Conservation (phyloP, 176 grass and related monocot genomes). For the Puya raimondii region DNA sequence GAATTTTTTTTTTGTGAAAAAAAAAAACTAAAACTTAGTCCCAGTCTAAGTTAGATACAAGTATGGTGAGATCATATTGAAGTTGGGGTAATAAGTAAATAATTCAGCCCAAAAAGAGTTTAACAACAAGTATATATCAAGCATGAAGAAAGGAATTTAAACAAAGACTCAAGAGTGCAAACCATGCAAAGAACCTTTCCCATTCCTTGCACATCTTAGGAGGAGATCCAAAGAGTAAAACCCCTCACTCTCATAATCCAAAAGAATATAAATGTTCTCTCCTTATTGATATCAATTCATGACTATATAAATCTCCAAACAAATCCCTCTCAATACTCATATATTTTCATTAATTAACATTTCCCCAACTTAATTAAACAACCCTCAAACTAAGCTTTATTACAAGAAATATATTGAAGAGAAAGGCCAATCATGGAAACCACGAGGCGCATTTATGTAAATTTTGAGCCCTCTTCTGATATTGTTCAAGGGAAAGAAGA, state of each 20-base stretch:
- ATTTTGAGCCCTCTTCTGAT: no score
- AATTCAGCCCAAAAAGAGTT: no score
- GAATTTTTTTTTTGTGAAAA: no score
- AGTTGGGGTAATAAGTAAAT: no score
- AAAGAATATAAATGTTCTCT: background rate
- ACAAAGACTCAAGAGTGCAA: background rate
- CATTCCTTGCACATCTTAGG: background rate
- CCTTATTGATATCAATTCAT: background rate
- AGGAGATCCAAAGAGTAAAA: conserved; percentile 24
- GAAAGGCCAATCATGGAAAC: conserved; percentile 5
- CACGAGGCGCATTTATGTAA: background rate
- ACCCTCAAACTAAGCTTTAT: background rate
- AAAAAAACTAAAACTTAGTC: no score
- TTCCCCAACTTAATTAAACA: background rate
- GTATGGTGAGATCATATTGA: no score
- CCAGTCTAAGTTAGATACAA: no score
- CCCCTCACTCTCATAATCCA: background rate
- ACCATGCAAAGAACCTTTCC: conserved; percentile 40
- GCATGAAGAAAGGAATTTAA: no score
- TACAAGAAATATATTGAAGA: conserved; percentile 19
- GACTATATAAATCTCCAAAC: conserved; percentile 15
- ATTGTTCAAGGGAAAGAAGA: no score
- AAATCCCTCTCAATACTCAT: background rate
- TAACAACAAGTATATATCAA: no score
- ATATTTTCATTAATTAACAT: background rate